Evolutionary conservation across 495 filamentous ascomycete species (phyloP).

Genomic region (Aspergillus saccharolyticus): DNA sequence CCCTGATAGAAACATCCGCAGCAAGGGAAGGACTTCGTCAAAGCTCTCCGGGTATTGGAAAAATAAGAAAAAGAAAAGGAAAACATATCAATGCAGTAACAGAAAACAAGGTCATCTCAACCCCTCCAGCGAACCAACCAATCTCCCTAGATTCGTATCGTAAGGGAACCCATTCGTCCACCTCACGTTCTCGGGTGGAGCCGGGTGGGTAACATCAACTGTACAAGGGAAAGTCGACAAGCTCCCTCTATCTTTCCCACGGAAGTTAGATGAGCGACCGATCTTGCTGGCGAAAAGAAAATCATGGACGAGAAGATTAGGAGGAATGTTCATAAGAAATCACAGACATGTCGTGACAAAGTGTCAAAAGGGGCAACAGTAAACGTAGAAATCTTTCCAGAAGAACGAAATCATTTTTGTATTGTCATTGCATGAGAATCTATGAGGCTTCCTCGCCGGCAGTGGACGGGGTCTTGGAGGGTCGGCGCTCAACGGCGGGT

Average conservation of each 20-base stretch:
- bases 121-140: slow-evolving; percentile 18
- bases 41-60: slow-evolving; percentile 30
- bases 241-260: slow-evolving; percentile 14
- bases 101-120: slow-evolving; percentile 13
- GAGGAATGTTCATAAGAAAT: slow-evolving; percentile 19
- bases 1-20: slow-evolving; percentile 2
- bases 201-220: slow-evolving; percentile 11
- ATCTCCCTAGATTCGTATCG: slow-evolving; percentile 16
- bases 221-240: slow-evolving; percentile 23
- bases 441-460: slow-evolving; percentile 45
- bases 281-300: slow-evolving; percentile 24
- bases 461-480: slow-evolving; percentile 47
- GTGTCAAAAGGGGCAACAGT: slow-evolving; percentile 20
- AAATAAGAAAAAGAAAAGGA: slow-evolving; percentile 6
- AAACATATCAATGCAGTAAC: slow-evolving; percentile 9
- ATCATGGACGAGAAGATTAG: slow-evolving; percentile 30
- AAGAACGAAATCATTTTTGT: slow-evolving; percentile 38
- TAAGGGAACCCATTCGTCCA: slow-evolving; percentile 4
- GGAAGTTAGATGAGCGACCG: slow-evolving; percentile 22
- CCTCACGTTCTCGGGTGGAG: slow-evolving; percentile 5
- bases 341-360: slow-evolving; percentile 21
- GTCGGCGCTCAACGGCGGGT: slow-evolving; percentile 43
- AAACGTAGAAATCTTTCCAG: slow-evolving; percentile 35
- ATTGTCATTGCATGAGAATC: slow-evolving; percentile 43
- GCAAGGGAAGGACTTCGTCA: slow-evolving; percentile 8